Conservation (phyloP, 257 asterid species). For the Ligustrum vulgare region DNA sequence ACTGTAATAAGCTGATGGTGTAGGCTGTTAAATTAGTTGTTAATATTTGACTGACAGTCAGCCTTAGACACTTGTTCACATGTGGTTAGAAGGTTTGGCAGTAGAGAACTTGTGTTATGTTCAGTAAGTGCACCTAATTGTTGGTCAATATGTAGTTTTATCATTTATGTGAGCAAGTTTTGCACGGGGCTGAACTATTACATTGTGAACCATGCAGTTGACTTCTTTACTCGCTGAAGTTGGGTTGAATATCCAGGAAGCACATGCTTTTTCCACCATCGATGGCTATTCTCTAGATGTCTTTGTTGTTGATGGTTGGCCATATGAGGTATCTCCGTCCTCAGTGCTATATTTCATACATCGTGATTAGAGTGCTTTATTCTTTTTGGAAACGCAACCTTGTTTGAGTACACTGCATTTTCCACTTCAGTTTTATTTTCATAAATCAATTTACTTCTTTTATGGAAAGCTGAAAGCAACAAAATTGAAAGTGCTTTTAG, state of each 20-base stretch:
- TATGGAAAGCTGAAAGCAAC: neutral
- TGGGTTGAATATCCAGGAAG: slow-evolving; percentile 97
- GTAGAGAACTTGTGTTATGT: slow-evolving; percentile 14
- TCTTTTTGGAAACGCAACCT: neutral
- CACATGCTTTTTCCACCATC: slow-evolving; percentile 91
- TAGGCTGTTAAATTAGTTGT: neutral
- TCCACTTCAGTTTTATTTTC: slow-evolving; percentile 5
- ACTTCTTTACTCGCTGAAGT: slow-evolving; percentile 85
- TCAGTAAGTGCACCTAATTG: slow-evolving; percentile 1
- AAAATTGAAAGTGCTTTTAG: neutral
- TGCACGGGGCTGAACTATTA: slow-evolving; percentile 29
- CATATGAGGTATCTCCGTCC: slow-evolving; percentile 63
- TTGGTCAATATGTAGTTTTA: slow-evolving; percentile 17
- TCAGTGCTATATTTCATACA: slow-evolving; percentile 6
- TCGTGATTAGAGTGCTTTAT: slow-evolving; percentile 7
- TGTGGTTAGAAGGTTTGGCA: slow-evolving; percentile 1
- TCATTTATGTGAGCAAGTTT: slow-evolving; percentile 2
- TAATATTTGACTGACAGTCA: neutral
- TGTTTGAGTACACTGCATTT: neutral
- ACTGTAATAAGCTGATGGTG: neutral
- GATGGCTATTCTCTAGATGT: slow-evolving; percentile 98
- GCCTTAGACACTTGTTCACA: neutral
- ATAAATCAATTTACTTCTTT: slow-evolving; percentile 1
- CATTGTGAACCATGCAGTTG: slow-evolving; percentile 59
- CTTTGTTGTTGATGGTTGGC: slow-evolving; percentile 99